phyloP scores from a whole-genome alignment of 2,329 filamentous ascomycete species.

The Verticillium albo-atrum region DNA sequence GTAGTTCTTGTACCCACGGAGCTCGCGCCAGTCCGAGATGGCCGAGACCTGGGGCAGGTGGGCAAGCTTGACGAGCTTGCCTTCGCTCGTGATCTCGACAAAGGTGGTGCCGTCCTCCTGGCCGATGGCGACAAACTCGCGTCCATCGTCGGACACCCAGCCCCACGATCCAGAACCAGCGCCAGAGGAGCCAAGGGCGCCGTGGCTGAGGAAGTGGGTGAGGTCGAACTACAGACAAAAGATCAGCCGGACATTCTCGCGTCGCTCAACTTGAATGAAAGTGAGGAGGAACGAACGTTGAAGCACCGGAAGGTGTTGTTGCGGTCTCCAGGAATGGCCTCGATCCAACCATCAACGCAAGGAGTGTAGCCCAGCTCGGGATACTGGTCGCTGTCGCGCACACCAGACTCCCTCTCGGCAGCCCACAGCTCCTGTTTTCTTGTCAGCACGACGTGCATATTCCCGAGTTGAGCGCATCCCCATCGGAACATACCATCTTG shows the following conservation, averaged over 20 bases:
- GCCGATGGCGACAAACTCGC: conserved; percentile 40
- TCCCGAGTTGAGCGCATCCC: background rate
- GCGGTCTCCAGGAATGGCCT: conserved; percentile 37
- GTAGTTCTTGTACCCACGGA: conserved; percentile 28
- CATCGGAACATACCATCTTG: background rate
- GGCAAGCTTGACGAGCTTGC: conserved; percentile 36
- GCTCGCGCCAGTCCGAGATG: conserved; percentile 25
- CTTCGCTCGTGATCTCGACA: conserved; percentile 34
- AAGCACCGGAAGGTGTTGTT: conserved; percentile 44
- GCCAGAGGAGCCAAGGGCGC: conserved; percentile 41
- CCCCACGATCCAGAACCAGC: conserved; percentile 39
- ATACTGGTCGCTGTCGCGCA: conserved; percentile 25
- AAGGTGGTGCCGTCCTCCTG: conserved; percentile 41
- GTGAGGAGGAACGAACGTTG: conserved; percentile 25
- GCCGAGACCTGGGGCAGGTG: conserved; percentile 22
- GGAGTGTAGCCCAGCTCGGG: conserved; percentile 30
- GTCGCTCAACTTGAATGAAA: background rate
- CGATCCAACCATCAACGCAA: conserved; percentile 38
- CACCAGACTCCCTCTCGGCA: background rate
- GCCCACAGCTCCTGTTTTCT: background rate
- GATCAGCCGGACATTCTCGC: background rate
- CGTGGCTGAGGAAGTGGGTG: conserved; percentile 51
- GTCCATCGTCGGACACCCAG: conserved; percentile 39
- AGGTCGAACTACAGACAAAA: conserved; percentile 30
- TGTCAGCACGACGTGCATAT: background rate